Evolutionary conservation across 2,329 filamentous ascomycete species (phyloP), one percentile per base, ranked within the genome.

Genomic region (Colletotrichum phormii): DNA sequence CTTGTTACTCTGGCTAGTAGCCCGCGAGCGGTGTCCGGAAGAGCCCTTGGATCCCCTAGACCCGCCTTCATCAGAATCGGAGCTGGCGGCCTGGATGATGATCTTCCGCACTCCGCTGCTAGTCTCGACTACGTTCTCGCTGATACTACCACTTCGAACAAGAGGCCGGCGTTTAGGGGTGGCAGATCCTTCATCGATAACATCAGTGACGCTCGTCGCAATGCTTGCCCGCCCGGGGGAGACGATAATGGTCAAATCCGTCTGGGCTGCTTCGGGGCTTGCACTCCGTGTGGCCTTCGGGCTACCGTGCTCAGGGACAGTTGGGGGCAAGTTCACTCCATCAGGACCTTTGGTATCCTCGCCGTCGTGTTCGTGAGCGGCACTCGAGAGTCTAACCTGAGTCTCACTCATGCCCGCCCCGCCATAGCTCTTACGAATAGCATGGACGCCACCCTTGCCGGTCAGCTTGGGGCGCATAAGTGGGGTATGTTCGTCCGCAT

Each of bases 401-500:
- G 72, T 59, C 3, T 72, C 67, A 29, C 74, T 75, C 74, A 65
- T 70, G 31, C 72, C 68, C 12, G 65, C 69, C 3, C 62, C 74
- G 59, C 72, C 69, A 54, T 75, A 75, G 49, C 74, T 75, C 64
- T 63, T 75, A 55, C 74, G 74, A 1, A 75, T 70, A 11, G 74
- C 74, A 15, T 75, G 68, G 4, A 73, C 74, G n/a, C 72, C 74
- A 31, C 75, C 74, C 54, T 76, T 77, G 13, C 78, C 79, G 59
- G 80, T 80, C 15, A 68, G 54, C 60, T 24, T 77, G 35, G 33
- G 75, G n/a, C 67, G 54, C 24, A 75, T 67, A 11, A 75, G 74
- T n/a, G 74, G 74, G 4, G 74, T 74, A 12, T 73, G 61, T 31
- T 75, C 74, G 24, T 71, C 58, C 42, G 58, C 64, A 9, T 74